phyloP scores from a whole-genome alignment of 1,284 basidiomycete genomes.

The Irpex sp. region DNA sequence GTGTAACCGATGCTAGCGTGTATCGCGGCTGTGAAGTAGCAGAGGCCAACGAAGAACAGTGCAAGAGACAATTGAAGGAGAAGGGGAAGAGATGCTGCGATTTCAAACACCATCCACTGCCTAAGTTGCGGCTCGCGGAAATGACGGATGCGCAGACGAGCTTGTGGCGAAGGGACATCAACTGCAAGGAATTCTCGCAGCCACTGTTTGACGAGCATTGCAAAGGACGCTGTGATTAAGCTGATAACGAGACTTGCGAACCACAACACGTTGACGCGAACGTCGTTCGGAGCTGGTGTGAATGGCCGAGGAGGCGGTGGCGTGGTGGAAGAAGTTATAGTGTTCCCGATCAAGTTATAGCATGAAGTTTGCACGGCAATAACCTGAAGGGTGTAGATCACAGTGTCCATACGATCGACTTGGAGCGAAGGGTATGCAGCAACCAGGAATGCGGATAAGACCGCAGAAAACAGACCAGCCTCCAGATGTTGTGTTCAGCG shows the following conservation, averaged over 20 bases:
- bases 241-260: no score
- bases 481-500: not conserved
- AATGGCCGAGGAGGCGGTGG: not conserved
- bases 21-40: conserved; percentile 1
- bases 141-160: no score
- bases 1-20: not conserved
- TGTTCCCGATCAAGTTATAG: not conserved
- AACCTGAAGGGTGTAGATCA: not conserved
- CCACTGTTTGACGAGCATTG: no score
- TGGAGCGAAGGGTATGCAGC: not conserved
- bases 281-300: not conserved
- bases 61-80: not conserved
- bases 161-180: no score
- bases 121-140: not conserved
- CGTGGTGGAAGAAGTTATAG: not conserved
- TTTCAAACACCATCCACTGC: conserved; percentile 3
- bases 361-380: not conserved
- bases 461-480: not conserved
- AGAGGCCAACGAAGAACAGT: not conserved
- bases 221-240: no score
- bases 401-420: not conserved
- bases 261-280: no score
- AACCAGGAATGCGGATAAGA: not conserved
- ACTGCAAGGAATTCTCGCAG: no score
- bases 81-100: not conserved